A percentile compares a stretch with the other conserved stretches of the same genome.
phyloP scores from a whole-genome alignment of 1,284 basidiomycete species.

The Vanrija sp. region DNA sequence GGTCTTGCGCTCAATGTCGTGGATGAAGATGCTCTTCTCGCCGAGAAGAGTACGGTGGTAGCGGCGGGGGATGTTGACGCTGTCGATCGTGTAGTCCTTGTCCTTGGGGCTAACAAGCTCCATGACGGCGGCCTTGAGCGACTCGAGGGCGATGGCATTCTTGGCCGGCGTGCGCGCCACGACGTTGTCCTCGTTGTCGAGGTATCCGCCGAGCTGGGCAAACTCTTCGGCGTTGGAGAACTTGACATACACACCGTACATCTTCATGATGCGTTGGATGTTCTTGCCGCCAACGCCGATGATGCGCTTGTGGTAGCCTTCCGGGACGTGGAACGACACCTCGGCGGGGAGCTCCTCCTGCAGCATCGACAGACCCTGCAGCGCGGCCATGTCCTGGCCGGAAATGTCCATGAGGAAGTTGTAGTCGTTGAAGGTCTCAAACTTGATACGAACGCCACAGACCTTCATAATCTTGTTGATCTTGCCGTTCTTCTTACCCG shows the following conservation, averaged over 20 bases:
- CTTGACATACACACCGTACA: constrained; percentile 98
- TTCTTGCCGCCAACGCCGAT: constrained; percentile 98
- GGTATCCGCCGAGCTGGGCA: constrained; percentile 87
- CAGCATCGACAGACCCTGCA: constrained; percentile 82
- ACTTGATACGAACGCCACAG: constrained; percentile 95
- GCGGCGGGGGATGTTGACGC: constrained; percentile 83
- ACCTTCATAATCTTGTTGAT: constrained; percentile 98
- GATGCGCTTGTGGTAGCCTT: constrained; percentile 97
- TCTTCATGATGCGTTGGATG: constrained; percentile 99
- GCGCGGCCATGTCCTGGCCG: constrained; percentile 71
- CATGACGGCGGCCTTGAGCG: constrained; percentile 94
- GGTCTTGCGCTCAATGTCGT: constrained; percentile 94
- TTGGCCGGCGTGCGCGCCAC: constrained; percentile 95
- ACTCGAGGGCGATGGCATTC: constrained; percentile 92
- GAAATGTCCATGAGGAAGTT: constrained; percentile 97
- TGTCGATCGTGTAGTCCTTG: constrained; percentile 65
- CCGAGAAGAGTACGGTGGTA: constrained; percentile 93
- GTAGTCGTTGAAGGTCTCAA: constrained; percentile 96
- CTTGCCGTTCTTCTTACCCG: constrained; percentile 96
- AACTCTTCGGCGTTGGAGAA: constrained; percentile 99
- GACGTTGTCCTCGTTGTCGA: constrained; percentile 98
- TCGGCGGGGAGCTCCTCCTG: constrained; percentile 99
- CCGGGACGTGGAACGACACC: constrained; percentile 97
- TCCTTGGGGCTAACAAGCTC: constrained; percentile 95
- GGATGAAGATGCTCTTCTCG: constrained; percentile 95